phyloP scores from a whole-genome alignment of 495 filamentous ascomycete species.

The Hypoxylon rickii region DNA sequence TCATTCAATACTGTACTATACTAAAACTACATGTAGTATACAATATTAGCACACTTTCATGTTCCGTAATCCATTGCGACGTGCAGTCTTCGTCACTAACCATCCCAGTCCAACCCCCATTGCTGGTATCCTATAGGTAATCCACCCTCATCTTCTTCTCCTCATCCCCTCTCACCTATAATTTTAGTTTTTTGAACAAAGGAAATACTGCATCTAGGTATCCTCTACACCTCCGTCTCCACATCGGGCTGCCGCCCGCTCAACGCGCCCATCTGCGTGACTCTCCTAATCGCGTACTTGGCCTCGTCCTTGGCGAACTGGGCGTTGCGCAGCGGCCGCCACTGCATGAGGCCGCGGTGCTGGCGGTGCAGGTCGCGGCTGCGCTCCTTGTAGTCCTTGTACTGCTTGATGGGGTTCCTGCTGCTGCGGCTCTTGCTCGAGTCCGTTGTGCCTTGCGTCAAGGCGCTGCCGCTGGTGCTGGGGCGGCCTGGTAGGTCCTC shows the following conservation, averaged over 20 bases:
- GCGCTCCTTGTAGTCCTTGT: conserved; percentile 57
- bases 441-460: conserved; percentile 11
- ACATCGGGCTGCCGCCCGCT: conserved; percentile 70
- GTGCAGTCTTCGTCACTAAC: neutral
- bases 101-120: neutral
- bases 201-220: neutral
- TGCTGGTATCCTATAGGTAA: neutral
- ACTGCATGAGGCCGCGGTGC: conserved; percentile 76
- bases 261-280: conserved; percentile 59
- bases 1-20: conserved; percentile 24
- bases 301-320: conserved; percentile 75
- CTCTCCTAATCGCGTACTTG: conserved; percentile 61
- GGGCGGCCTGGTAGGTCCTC: neutral
- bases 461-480: conserved; percentile 12
- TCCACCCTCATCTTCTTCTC: neutral
- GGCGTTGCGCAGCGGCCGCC: conserved; percentile 71
- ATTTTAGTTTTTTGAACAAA: too few species aligned
- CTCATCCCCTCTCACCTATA: too few species aligned
- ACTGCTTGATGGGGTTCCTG: conserved; percentile 51
- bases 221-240: conserved; percentile 61
- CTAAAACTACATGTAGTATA: conserved; percentile 8
- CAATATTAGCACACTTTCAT: conserved; percentile 15
- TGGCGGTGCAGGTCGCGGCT: conserved; percentile 65
- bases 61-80: neutral
- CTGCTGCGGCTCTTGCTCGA: conserved; percentile 35